These are phyloP conservation scores for Metschnikowia anglica DNA, from an alignment of 805 yeast genomes.

Conservation along the genomic window DNA sequence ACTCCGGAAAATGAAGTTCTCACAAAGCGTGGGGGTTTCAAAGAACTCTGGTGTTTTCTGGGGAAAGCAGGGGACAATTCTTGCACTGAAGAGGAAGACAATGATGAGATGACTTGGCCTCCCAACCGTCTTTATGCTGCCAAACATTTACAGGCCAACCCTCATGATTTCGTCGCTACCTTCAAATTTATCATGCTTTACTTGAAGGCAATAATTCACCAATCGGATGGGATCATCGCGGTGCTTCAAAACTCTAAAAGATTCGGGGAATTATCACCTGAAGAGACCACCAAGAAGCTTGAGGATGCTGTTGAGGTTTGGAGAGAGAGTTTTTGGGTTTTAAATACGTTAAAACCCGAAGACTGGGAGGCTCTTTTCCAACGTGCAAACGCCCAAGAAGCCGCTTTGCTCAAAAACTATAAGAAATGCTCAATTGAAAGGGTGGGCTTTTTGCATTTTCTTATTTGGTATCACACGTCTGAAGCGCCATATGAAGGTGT, in stretches of 20 bases:
- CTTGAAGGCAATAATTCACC: background rate
- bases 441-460: background rate
- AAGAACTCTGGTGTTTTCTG: background rate
- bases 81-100: background rate
- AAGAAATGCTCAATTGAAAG: background rate
- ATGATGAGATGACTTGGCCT: background rate
- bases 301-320: background rate
- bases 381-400: background rate
- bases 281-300: background rate
- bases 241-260: background rate
- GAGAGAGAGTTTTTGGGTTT: background rate
- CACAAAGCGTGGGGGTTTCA: background rate
- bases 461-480: background rate
- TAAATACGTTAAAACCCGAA: background rate
- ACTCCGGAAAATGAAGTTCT: background rate
- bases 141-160: background rate
- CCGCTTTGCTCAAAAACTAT: background rate
- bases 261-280: background rate
- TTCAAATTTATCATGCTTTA: background rate
- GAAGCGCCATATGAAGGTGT: background rate
- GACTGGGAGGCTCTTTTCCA: slow-evolving; percentile 3
- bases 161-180: background rate
- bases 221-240: background rate
- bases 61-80: background rate
- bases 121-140: background rate